Conservation (phyloP, 164 flowering plant genomes). For the Dillenia turbinata region DNA sequence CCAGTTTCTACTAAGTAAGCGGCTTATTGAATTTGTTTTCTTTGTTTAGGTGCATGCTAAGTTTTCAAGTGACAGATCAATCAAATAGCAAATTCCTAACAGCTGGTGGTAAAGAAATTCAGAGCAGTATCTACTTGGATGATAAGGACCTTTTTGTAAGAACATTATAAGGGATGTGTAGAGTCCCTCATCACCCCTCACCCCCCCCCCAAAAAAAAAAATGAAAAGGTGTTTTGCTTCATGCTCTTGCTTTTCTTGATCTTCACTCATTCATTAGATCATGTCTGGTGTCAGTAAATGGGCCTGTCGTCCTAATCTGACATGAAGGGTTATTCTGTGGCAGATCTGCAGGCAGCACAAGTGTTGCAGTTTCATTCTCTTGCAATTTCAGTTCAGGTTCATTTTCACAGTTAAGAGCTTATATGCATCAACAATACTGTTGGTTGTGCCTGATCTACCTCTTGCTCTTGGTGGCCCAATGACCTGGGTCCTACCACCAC, state of each 20-base stretch:
- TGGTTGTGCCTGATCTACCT: conserved; percentile 82
- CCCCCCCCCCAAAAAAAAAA: not conserved
- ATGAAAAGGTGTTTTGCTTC: not conserved
- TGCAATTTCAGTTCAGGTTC: conserved; percentile 63
- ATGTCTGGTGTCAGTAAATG: too few species aligned
- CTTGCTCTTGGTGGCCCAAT: conserved; percentile 83
- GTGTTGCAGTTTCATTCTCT: conserved; percentile 66
- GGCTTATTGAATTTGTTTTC: not conserved
- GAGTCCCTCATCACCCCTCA: not conserved
- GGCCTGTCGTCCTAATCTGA: too few species aligned
- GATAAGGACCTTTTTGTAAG: conserved; percentile 40
- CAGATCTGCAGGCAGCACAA: conserved; percentile 76
- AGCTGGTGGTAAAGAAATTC: conserved; percentile 14
- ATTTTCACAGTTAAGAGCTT: conserved; percentile 40
- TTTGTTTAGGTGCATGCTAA: conserved; percentile 53
- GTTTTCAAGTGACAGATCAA: conserved; percentile 27
- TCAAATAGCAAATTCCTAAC: conserved; percentile 11
- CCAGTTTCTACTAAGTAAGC: not conserved
- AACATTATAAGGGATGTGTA: conserved; percentile 61
- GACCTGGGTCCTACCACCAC: conserved; percentile 92
- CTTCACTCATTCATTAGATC: too few species aligned
- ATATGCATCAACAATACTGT: conserved; percentile 51
- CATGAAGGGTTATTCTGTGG: conserved; percentile 5
- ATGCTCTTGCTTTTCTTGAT: not conserved
- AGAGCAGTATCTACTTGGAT: conserved; percentile 14